Percentiles rank a stretch among this genome's conserved stretches.
phyloP scores from a whole-genome alignment of 805 yeast species.

The Kluyveromyces wickerhamii region DNA sequence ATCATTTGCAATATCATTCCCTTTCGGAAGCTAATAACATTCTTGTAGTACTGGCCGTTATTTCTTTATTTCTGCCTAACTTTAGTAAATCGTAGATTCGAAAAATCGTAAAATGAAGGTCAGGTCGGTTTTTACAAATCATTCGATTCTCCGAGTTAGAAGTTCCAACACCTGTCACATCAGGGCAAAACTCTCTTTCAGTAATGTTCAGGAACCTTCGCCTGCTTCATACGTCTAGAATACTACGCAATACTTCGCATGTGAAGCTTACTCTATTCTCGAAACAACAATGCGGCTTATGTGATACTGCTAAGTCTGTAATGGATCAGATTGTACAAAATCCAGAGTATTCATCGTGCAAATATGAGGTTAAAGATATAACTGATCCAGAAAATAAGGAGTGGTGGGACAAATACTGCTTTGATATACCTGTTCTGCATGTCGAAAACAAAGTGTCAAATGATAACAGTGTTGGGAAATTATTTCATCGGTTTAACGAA shows the following conservation, averaged over 20 bases:
- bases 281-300: conserved; percentile 60
- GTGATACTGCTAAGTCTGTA: conserved; percentile 54
- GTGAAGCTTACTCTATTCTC: conserved; percentile 51
- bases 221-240: conserved; percentile 5
- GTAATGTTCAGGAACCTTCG: conserved; percentile 1
- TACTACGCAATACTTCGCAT: conserved; percentile 2
- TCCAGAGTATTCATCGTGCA: conserved; percentile 28
- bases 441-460: conserved; percentile 40
- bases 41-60: too few species aligned
- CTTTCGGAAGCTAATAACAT: too few species aligned
- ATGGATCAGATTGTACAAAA: conserved; percentile 32
- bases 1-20: too few species aligned
- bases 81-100: too few species aligned
- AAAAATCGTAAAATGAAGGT: too few species aligned
- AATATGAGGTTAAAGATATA: conserved; percentile 46
- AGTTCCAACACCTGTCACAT: too few species aligned
- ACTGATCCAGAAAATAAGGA: conserved; percentile 47
- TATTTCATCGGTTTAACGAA: conserved; percentile 59
- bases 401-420: conserved; percentile 68
- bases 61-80: too few species aligned
- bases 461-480: conserved; percentile 41
- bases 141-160: too few species aligned
- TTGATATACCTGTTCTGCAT: conserved; percentile 74
- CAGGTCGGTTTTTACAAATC: too few species aligned
- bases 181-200: too few species aligned